Evolutionary conservation across 345 rosid species (phyloP).

Genomic region (Ailanthus altissimus): DNA sequence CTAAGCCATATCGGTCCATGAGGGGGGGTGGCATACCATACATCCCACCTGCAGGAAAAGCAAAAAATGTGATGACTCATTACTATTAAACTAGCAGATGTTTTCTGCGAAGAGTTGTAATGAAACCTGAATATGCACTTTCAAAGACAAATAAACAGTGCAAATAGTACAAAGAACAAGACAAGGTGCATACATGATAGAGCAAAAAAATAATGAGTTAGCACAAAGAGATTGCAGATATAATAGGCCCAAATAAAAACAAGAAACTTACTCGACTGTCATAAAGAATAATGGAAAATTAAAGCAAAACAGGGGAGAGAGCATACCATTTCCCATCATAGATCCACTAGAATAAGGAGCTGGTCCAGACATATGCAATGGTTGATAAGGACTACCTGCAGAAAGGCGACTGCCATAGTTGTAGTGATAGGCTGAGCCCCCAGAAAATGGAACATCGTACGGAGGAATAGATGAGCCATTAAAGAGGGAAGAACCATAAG

Average conservation of each 20-base stretch:
- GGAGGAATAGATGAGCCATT: slow-evolving; percentile 85
- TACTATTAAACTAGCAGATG: background rate
- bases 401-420: slow-evolving; percentile 71
- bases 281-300: background rate
- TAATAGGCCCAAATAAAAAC: background rate
- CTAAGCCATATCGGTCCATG: slow-evolving; percentile 88
- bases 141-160: background rate
- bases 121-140: background rate
- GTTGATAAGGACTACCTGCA: slow-evolving; percentile 83
- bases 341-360: slow-evolving; percentile 86
- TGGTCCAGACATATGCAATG: slow-evolving; percentile 78
- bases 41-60: slow-evolving; percentile 59
- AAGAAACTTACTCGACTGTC: background rate
- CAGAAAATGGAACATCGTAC: slow-evolving; percentile 83
- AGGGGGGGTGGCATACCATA: slow-evolving; percentile 79
- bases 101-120: too few relatives aligned
- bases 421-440: slow-evolving; percentile 92
- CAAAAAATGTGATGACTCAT: slow-evolving; percentile 9
- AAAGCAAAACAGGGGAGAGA: background rate
- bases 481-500: slow-evolving; percentile 85
- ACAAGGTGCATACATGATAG: background rate
- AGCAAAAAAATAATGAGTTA: background rate
- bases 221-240: background rate
- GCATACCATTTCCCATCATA: slow-evolving; percentile 77
- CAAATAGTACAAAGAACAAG: background rate